Percentiles rank a stretch among this genome's conserved stretches.
phyloP scores from a whole-genome alignment of 2,329 filamentous ascomycete species.

The Ascochyta viciae-villosae region DNA sequence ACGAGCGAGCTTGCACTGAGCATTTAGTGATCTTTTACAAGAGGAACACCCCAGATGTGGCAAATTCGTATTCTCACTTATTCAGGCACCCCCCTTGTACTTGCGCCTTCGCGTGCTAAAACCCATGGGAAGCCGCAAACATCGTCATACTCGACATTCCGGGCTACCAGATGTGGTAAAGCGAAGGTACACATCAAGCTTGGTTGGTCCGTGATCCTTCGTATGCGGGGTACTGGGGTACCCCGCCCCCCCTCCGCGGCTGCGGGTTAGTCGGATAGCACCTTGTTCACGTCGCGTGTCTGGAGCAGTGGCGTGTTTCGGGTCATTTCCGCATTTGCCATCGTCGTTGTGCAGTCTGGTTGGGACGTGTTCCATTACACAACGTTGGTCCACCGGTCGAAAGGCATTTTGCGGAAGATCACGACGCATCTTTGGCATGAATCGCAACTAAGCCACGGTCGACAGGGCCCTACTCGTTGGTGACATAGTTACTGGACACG shows the following conservation, averaged over 20 bases:
- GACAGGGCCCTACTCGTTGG: neutral
- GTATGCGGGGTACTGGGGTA: slow-evolving; percentile 29
- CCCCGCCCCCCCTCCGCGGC: slow-evolving; percentile 29
- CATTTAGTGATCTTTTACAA: too few species aligned
- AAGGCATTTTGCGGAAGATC: slow-evolving; percentile 14
- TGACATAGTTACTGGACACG: slow-evolving; percentile 2
- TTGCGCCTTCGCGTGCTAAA: neutral
- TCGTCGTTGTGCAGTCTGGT: slow-evolving; percentile 1
- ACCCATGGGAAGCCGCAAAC: neutral
- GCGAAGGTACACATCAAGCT: neutral
- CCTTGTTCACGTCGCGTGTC: slow-evolving; percentile 14
- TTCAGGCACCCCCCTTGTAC: too few species aligned
- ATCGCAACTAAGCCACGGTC: slow-evolving; percentile 1
- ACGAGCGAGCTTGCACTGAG: too few species aligned
- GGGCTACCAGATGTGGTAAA: slow-evolving; percentile 22
- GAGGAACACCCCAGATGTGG: too few species aligned
- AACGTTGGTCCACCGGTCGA: slow-evolving; percentile 19
- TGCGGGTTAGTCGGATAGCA: slow-evolving; percentile 23
- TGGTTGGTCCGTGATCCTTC: slow-evolving; percentile 3
- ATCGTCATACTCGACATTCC: slow-evolving; percentile 8
- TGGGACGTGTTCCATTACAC: slow-evolving; percentile 10
- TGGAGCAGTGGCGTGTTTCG: slow-evolving; percentile 14
- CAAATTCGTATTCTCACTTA: too few species aligned
- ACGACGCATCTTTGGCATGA: neutral
- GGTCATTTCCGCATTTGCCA: slow-evolving; percentile 14